Conservation (phyloP, 2,329 filamentous ascomycete species). For the Zarea fungicola region DNA sequence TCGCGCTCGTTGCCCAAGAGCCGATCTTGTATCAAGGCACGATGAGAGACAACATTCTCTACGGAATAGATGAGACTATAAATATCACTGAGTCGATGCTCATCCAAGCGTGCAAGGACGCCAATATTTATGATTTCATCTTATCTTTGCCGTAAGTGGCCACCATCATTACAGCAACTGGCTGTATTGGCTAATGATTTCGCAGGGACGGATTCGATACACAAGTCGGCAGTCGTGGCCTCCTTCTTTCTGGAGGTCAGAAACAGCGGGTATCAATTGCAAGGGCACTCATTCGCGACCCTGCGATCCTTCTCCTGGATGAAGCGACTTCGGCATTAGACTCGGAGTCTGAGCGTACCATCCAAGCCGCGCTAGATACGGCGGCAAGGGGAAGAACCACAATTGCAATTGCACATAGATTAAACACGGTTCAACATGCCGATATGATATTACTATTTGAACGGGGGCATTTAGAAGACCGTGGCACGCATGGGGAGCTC, state of each 20-base stretch:
- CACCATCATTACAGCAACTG: not conserved
- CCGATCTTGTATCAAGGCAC: slow-evolving; percentile 44
- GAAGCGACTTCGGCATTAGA: slow-evolving; percentile 55
- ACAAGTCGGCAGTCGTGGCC: slow-evolving; percentile 14
- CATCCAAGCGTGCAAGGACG: slow-evolving; percentile 25
- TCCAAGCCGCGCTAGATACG: slow-evolving; percentile 45
- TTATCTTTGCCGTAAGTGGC: slow-evolving; percentile 33
- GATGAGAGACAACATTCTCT: slow-evolving; percentile 40
- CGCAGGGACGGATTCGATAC: slow-evolving; percentile 8
- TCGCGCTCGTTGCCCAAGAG: slow-evolving; percentile 47
- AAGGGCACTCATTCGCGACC: slow-evolving; percentile 47
- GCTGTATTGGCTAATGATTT: not conserved
- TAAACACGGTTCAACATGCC: slow-evolving; percentile 14
- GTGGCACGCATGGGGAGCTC: no score
- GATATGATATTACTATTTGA: no score
- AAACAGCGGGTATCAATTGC: slow-evolving; percentile 53
- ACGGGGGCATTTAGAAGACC: no score
- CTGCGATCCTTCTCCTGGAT: slow-evolving; percentile 50
- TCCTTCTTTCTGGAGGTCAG: slow-evolving; percentile 48
- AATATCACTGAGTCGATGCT: slow-evolving; percentile 24
- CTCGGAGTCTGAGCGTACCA: slow-evolving; percentile 22
- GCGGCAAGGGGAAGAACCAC: slow-evolving; percentile 24
- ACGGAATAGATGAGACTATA: slow-evolving; percentile 35
- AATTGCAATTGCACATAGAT: slow-evolving; percentile 15
- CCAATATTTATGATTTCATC: slow-evolving; percentile 53